Conservation (phyloP, 129 eudicot genomes). For the Arctium minus region DNA sequence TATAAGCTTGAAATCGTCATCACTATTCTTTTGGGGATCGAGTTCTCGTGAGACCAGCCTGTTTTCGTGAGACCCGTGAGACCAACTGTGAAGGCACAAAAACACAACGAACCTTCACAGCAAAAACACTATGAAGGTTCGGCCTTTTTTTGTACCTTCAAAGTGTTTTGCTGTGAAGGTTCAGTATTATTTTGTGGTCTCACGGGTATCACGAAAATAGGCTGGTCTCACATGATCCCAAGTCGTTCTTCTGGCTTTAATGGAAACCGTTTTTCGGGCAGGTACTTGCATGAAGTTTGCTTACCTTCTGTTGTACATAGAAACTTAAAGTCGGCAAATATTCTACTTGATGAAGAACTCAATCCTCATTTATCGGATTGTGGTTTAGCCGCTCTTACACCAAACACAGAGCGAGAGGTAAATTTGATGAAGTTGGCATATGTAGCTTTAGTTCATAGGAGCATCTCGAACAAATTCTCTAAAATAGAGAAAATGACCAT, state of each 20-base stretch:
- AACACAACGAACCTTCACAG: no score
- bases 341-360: slow-evolving; percentile 90
- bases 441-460: background rate
- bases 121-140: no score
- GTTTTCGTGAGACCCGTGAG: no score
- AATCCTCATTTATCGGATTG: slow-evolving; percentile 95
- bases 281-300: slow-evolving; percentile 99
- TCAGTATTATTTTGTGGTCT: background rate
- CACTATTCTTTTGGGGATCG: background rate
- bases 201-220: no score
- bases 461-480: background rate
- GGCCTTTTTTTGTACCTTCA: no score
- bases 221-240: no score
- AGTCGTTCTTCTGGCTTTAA: background rate
- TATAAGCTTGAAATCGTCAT: background rate
- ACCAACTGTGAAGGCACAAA: no score
- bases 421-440: background rate
- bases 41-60: no score
- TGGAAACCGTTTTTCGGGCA: slow-evolving; percentile 17
- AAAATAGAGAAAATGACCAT: no score
- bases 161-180: no score
- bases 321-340: slow-evolving; percentile 93
- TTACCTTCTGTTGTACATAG: slow-evolving; percentile 97
- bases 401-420: slow-evolving; percentile 95
- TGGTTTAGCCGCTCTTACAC: slow-evolving; percentile 89